Conservation (phyloP, 345 rosid species). For the Luvunga scandens region DNA sequence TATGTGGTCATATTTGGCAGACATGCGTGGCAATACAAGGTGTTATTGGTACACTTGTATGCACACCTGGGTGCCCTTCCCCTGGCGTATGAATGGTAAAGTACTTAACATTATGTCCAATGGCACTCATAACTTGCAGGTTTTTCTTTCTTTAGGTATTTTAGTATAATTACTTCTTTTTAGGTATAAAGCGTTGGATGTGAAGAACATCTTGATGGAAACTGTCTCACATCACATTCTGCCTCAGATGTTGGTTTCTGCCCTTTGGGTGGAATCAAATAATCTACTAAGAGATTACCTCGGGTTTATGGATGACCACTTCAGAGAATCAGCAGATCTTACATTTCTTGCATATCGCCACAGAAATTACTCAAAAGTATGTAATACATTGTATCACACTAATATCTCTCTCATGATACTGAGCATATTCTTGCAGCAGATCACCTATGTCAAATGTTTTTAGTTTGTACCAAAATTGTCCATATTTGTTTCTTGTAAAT, state of each 20-base stretch:
- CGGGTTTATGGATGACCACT: slow-evolving; percentile 97
- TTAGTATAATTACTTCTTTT: slow-evolving; percentile 8
- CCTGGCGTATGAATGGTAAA: slow-evolving; percentile 80
- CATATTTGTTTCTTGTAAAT: neutral
- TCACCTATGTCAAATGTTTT: neutral
- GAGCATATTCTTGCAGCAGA: neutral
- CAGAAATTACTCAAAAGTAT: slow-evolving; percentile 93
- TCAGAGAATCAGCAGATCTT: slow-evolving; percentile 95
- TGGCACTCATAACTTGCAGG: neutral
- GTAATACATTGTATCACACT: slow-evolving; percentile 12
- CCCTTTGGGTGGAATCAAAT: slow-evolving; percentile 72
- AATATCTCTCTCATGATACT: neutral
- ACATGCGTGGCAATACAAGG: slow-evolving; percentile 85
- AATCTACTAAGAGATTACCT: slow-evolving; percentile 82
- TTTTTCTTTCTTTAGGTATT: slow-evolving; percentile 11
- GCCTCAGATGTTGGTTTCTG: slow-evolving; percentile 79
- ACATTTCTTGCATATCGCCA: slow-evolving; percentile 97
- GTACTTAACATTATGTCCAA: neutral
- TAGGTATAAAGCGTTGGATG: slow-evolving; percentile 95
- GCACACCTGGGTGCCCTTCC: slow-evolving; percentile 74
- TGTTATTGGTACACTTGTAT: slow-evolving; percentile 82
- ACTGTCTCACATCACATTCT: slow-evolving; percentile 84
- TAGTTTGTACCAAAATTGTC: neutral
- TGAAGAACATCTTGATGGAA: slow-evolving; percentile 95
- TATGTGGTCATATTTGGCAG: slow-evolving; percentile 46